Percentiles rank a stretch among this genome's conserved stretches.
Evolutionary conservation across 768 basidiomycete species (phyloP).

Genomic region (Lentinula boryana): DNA sequence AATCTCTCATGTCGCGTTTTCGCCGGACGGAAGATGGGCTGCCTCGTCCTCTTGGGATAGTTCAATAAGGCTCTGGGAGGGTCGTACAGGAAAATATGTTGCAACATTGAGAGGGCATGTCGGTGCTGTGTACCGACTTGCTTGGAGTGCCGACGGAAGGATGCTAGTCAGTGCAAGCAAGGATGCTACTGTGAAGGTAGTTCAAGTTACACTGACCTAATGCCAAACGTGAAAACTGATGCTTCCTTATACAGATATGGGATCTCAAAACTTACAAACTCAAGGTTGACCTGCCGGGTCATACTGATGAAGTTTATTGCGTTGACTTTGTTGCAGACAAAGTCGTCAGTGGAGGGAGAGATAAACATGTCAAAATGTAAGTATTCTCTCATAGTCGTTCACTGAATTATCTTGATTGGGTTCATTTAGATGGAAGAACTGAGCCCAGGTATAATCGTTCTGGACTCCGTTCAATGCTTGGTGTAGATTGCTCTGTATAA

Average conservation of each 20-base stretch:
- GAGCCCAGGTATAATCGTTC: not conserved
- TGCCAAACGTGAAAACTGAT: not conserved
- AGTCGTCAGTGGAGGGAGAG: slow-evolving; percentile 94
- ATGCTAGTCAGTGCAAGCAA: slow-evolving; percentile 93
- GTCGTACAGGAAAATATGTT: slow-evolving; percentile 77
- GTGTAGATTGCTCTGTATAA: too few relatives aligned
- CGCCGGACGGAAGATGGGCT: slow-evolving; percentile 88
- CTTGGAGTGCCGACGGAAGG: slow-evolving; percentile 93
- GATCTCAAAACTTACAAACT: slow-evolving; percentile 96
- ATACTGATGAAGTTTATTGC: slow-evolving; percentile 97
- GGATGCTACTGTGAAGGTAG: slow-evolving; percentile 91
- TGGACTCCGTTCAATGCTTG: too few relatives aligned
- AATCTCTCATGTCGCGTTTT: slow-evolving; percentile 90
- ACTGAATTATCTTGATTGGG: not conserved
- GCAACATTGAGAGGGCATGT: slow-evolving; percentile 91
- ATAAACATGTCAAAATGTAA: slow-evolving; percentile 90
- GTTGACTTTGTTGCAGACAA: slow-evolving; percentile 99
- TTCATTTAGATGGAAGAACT: slow-evolving; percentile 1
- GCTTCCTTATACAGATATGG: slow-evolving; percentile 63
- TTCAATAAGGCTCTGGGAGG: slow-evolving; percentile 90
- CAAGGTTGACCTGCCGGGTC: slow-evolving; percentile 89
- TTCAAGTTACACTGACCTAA: slow-evolving; percentile 12
- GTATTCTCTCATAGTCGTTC: slow-evolving; percentile 20
- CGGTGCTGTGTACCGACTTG: slow-evolving; percentile 87
- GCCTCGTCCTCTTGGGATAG: slow-evolving; percentile 91